These are phyloP conservation scores for Coniochaeta sp. DNA, from an alignment of 2,329 filamentous ascomycete species.

Conservation along the genomic window DNA sequence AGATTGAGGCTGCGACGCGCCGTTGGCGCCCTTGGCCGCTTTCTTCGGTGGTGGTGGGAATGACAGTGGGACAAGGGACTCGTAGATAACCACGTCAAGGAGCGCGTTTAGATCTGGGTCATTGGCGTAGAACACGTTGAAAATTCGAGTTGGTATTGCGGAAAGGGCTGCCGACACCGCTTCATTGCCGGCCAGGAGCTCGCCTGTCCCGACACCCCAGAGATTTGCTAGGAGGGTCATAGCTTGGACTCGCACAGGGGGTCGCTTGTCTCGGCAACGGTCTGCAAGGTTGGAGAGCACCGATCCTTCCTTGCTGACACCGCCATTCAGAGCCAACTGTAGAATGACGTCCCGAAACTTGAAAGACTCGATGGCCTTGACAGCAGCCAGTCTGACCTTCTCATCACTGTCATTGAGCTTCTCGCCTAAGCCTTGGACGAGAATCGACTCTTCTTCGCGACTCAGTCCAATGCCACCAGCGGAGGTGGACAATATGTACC, in stretches of 20 bases:
- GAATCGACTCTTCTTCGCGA: constrained; percentile 67
- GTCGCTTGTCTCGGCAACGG: constrained; percentile 79
- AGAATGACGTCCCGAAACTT: constrained; percentile 72
- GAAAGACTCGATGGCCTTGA: constrained; percentile 76
- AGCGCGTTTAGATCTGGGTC: constrained; percentile 78
- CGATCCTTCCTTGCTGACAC: constrained; percentile 67
- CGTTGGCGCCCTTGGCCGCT: constrained; percentile 52
- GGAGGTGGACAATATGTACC: constrained; percentile 82
- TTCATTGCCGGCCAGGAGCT: constrained; percentile 78
- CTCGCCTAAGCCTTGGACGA: constrained; percentile 68
- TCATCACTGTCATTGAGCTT: constrained; percentile 86
- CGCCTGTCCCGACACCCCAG: constrained; percentile 88
- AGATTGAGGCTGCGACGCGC: constrained; percentile 44
- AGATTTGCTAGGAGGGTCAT: constrained; percentile 79
- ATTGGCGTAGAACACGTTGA: constrained; percentile 86
- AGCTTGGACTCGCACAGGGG: constrained; percentile 73
- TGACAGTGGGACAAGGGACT: constrained; percentile 79
- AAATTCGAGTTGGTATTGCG: constrained; percentile 74
- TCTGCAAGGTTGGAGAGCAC: constrained; percentile 78
- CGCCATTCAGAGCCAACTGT: constrained; percentile 71
- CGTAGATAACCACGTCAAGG: constrained; percentile 77
- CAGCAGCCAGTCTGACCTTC: constrained; percentile 81
- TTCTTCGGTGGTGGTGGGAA: constrained; percentile 67
- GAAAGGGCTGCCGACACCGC: constrained; percentile 66
- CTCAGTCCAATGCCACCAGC: constrained; percentile 85